These are phyloP conservation scores for Pulveroboletus sp. DNA, from an alignment of 768 basidiomycete genomes.

Conservation along the genomic window DNA sequence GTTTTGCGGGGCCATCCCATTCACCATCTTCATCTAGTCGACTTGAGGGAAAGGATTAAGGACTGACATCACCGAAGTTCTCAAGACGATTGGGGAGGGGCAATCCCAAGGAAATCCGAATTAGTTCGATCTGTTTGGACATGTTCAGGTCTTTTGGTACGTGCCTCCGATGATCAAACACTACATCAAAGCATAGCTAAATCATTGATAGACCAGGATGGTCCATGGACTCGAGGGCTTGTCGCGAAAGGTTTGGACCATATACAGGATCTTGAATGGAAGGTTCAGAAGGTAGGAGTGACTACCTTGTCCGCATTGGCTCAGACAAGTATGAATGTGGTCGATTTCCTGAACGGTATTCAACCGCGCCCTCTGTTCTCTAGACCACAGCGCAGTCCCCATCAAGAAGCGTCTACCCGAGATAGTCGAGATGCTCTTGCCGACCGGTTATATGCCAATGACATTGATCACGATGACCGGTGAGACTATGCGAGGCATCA, in stretches of 20 bases:
- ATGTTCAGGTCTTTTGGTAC: slow-evolving; percentile 3
- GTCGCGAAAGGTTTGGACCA: not conserved
- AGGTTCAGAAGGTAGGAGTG: slow-evolving; percentile 20
- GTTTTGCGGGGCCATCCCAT: not conserved
- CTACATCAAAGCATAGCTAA: not conserved
- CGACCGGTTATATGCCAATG: not conserved
- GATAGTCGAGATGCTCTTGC: slow-evolving; percentile 17
- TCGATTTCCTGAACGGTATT: not conserved
- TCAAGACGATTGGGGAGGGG: not conserved
- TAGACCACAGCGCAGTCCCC: slow-evolving; percentile 11
- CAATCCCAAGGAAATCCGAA: slow-evolving; percentile 2
- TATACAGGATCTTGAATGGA: slow-evolving; percentile 4
- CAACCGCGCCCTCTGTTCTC: not conserved
- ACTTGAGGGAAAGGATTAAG: slow-evolving; percentile 1
- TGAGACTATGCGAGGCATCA: not conserved
- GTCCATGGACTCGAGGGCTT: not conserved
- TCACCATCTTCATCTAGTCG: not conserved
- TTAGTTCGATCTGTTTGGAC: slow-evolving; percentile 3
- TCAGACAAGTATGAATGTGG: slow-evolving; percentile 10
- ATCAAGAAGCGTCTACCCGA: not conserved
- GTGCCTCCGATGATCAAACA: not conserved
- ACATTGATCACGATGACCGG: not conserved
- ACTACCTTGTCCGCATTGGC: slow-evolving; percentile 19
- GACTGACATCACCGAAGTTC: not conserved
- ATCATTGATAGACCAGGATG: not conserved